Conservation (phyloP, 768 basidiomycete species). For the Hydnum rufescens region DNA sequence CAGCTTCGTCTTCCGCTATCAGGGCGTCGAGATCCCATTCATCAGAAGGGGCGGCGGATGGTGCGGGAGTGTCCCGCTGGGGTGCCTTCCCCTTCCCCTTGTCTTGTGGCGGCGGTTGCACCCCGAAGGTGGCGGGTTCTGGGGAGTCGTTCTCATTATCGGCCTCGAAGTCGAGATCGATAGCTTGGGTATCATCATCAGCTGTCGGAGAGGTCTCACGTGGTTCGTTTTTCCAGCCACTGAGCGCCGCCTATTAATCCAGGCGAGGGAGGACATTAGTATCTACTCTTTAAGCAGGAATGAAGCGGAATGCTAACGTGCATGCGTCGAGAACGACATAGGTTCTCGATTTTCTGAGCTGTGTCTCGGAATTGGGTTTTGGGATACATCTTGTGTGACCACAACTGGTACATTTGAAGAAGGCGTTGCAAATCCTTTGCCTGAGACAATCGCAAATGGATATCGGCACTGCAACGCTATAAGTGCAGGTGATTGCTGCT, state of each 20-base stretch:
- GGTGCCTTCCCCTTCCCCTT: background rate
- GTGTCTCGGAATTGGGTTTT: conserved; percentile 77
- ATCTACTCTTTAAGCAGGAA: background rate
- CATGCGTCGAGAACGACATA: conserved; percentile 75
- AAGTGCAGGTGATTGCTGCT: conserved; percentile 9
- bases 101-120: conserved; percentile 6
- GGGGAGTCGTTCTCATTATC: conserved; percentile 17
- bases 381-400: conserved; percentile 87
- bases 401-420: conserved; percentile 76
- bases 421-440: conserved; percentile 61
- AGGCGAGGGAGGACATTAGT: conserved; percentile 3
- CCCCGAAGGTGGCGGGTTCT: conserved; percentile 7
- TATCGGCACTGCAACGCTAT: background rate
- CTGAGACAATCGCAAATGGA: conserved; percentile 22
- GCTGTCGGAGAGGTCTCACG: conserved; percentile 8
- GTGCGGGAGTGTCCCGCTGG: background rate
- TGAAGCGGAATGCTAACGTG: conserved; percentile 31
- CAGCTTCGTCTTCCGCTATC: conserved; percentile 1
- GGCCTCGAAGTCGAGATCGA: conserved; percentile 7
- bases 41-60: conserved; percentile 5
- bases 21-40: conserved; percentile 10
- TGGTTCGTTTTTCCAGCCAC: conserved; percentile 56
- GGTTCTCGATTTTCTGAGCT: conserved; percentile 63
- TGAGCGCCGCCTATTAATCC: conserved; percentile 35
- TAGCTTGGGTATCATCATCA: conserved; percentile 2